Evolutionary conservation across 257 asterid species (phyloP).

Genomic region (Solanum okadae): DNA sequence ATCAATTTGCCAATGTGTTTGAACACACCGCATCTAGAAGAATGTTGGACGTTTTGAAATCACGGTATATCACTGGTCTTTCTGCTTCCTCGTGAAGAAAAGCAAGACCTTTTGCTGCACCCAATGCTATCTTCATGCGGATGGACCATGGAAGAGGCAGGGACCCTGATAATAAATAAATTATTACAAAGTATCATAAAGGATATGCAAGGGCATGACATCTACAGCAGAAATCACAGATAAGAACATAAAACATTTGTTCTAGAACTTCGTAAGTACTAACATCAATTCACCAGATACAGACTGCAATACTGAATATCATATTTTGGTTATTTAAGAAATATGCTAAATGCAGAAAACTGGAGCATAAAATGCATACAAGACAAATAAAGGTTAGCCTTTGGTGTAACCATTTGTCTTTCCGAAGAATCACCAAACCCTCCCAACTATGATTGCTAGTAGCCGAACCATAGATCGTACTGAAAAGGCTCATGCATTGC

Average conservation of each 20-base stretch:
- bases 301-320: not conserved
- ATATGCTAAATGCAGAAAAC: not conserved
- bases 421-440: not conserved
- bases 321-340: not conserved
- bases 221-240: not conserved
- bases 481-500: not conserved
- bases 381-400: not conserved
- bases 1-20: not conserved
- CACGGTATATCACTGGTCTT: constrained; percentile 87
- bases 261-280: not conserved
- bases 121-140: constrained; percentile 94
- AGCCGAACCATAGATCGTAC: not conserved
- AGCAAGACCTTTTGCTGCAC: constrained; percentile 95
- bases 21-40: constrained; percentile 81
- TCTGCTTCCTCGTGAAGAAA: constrained; percentile 97
- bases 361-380: not conserved
- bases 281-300: not conserved
- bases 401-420: not conserved
- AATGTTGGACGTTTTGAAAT: constrained; percentile 93
- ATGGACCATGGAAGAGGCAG: constrained; percentile 95
- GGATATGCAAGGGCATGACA: not conserved
- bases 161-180: constrained; percentile 47
- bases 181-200: not conserved
- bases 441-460: not conserved
- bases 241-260: not conserved